Evolutionary conservation across 1,139 yeast species (phyloP).

Genomic region (Yamadazyma dushanensis): DNA sequence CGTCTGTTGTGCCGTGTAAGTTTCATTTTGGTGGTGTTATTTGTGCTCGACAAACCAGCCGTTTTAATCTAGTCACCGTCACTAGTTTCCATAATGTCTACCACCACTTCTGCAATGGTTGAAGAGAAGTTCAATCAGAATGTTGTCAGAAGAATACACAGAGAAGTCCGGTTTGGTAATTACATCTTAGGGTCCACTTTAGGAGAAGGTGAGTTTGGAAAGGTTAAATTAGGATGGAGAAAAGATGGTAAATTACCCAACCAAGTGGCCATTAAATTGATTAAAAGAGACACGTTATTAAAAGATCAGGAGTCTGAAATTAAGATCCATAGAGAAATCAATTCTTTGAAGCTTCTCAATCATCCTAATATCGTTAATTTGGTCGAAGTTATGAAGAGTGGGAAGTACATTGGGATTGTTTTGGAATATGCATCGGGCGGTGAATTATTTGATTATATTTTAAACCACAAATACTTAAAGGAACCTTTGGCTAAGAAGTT

Average conservation of each 20-base stretch:
- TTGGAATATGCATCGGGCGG: slow-evolving; percentile 97
- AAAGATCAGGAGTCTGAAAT: slow-evolving; percentile 83
- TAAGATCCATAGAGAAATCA: slow-evolving; percentile 90
- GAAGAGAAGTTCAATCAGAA: slow-evolving; percentile 11
- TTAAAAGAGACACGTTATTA: slow-evolving; percentile 80
- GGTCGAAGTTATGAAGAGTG: slow-evolving; percentile 92
- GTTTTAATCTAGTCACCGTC: too few relatives aligned
- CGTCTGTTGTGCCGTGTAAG: background rate
- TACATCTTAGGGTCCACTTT: slow-evolving; percentile 88
- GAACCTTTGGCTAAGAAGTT: slow-evolving; percentile 83
- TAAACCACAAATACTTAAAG: slow-evolving; percentile 81
- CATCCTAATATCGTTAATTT: slow-evolving; percentile 89
- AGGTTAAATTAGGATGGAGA: slow-evolving; percentile 96
- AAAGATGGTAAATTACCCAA: slow-evolving; percentile 75
- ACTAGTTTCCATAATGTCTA: too few relatives aligned
- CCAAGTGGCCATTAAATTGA: slow-evolving; percentile 91
- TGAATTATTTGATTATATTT: slow-evolving; percentile 89
- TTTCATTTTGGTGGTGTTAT: too few relatives aligned
- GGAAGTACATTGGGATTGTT: slow-evolving; percentile 93
- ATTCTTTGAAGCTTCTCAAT: slow-evolving; percentile 77
- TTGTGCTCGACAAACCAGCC: too few relatives aligned
- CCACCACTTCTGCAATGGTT: slow-evolving; percentile 6
- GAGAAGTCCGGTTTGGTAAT: slow-evolving; percentile 78
- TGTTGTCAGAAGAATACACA: slow-evolving; percentile 26
- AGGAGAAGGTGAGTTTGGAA: slow-evolving; percentile 99